These are phyloP conservation scores for Trichoderma hamatum DNA, from an alignment of 2,329 filamentous ascomycete species.

Conservation along the genomic window DNA sequence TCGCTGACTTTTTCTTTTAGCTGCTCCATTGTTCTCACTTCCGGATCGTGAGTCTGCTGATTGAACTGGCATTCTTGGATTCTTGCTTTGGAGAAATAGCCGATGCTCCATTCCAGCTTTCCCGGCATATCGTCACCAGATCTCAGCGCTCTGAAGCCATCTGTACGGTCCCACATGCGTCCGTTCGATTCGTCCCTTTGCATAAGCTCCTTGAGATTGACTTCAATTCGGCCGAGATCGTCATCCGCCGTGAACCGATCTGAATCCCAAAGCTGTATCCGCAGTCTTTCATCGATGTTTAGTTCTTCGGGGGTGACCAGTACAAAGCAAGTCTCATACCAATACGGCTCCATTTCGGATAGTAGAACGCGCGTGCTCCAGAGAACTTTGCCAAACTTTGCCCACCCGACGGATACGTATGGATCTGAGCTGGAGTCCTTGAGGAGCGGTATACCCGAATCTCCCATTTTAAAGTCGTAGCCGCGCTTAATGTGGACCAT, in stretches of 20 bases:
- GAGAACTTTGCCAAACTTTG: conserved; percentile 72
- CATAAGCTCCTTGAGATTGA: conserved; percentile 69
- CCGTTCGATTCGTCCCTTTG: conserved; percentile 60
- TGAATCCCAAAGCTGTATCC: conserved; percentile 75
- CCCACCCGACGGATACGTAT: conserved; percentile 74
- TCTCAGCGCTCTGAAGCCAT: conserved; percentile 67
- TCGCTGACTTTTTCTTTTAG: conserved; percentile 60
- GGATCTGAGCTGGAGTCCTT: conserved; percentile 66
- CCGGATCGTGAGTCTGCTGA: conserved; percentile 61
- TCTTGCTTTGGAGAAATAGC: conserved; percentile 69
- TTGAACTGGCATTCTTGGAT: conserved; percentile 65
- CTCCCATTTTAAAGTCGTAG: conserved; percentile 71
- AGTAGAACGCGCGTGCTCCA: conserved; percentile 63
- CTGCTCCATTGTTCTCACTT: conserved; percentile 60
- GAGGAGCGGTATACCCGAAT: conserved; percentile 62
- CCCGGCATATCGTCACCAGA: conserved; percentile 70
- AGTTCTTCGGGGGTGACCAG: conserved; percentile 71
- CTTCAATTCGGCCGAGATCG: conserved; percentile 72
- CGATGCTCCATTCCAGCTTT: conserved; percentile 68
- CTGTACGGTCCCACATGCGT: conserved; percentile 63
- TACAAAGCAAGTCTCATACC: conserved; percentile 72
- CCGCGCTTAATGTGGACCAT: conserved; percentile 68
- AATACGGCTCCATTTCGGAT: conserved; percentile 67
- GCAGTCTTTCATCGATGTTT: conserved; percentile 70
- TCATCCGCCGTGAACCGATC: conserved; percentile 74